Evolutionary conservation across 768 basidiomycete genomes (phyloP).

Genomic region (Rossbeevera mucosa): DNA sequence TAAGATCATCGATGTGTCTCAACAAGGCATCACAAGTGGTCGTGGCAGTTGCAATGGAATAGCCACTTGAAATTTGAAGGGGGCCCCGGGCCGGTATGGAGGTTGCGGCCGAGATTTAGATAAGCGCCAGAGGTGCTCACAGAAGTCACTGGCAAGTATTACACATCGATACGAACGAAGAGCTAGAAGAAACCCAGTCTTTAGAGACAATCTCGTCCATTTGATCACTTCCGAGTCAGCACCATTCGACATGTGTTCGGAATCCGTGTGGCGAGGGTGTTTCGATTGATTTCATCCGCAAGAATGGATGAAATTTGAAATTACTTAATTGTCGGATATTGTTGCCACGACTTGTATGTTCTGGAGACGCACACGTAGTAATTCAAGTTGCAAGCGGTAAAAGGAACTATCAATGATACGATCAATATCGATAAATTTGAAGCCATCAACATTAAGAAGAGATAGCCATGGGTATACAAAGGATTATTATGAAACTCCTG

Average conservation of each 20-base stretch:
- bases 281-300: neutral
- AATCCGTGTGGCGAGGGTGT: neutral
- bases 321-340: neutral
- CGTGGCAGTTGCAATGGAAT: neutral
- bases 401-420: neutral
- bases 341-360: neutral
- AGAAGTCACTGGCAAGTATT: neutral
- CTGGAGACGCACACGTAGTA: neutral
- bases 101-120: neutral
- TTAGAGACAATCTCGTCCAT: neutral
- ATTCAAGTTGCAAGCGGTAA: no score
- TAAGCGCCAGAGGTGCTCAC: neutral
- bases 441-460: no score
- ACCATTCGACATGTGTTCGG: neutral
- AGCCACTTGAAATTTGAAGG: no score
- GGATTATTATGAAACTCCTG: no score
- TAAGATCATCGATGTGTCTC: neutral
- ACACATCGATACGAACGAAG: neutral
- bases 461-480: no score
- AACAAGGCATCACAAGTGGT: neutral
- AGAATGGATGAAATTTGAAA: neutral
- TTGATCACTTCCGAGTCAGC: no score
- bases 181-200: neutral
- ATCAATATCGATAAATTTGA: neutral
- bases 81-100: no score